These are phyloP conservation scores for Xylaria cubensis DNA, from an alignment of 495 filamentous ascomycete genomes.

Conservation along the genomic window DNA sequence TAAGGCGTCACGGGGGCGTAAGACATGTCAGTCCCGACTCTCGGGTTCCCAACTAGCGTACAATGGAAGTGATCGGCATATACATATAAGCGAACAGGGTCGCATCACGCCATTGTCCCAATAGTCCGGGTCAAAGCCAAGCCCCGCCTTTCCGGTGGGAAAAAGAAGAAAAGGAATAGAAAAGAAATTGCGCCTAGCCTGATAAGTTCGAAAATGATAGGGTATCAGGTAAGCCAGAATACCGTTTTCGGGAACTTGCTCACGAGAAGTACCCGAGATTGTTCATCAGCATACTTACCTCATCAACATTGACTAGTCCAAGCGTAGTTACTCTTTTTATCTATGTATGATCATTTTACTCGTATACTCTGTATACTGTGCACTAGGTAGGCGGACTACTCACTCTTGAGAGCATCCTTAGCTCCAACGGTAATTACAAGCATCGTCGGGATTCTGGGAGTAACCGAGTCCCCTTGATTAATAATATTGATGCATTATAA, in stretches of 20 bases:
- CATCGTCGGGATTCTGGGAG: not conserved
- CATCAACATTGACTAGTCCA: slow-evolving; percentile 9
- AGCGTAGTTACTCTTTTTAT: slow-evolving; percentile 1
- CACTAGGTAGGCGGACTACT: not conserved
- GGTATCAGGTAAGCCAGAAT: not conserved
- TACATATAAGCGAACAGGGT: not conserved
- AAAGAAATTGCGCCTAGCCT: not conserved
- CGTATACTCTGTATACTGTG: not conserved
- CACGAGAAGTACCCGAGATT: not conserved
- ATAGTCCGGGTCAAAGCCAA: slow-evolving; percentile 16
- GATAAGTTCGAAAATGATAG: not conserved
- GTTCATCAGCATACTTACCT: not conserved
- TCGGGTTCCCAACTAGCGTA: not conserved
- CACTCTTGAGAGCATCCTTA: not conserved
- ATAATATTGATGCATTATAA: not conserved
- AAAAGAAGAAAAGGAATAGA: not conserved
- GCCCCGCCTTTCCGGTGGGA: not conserved
- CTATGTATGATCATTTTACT: not conserved
- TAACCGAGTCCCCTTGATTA: slow-evolving; percentile 6
- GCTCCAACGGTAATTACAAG: slow-evolving; percentile 6
- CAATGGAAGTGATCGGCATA: not conserved
- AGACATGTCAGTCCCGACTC: not conserved
- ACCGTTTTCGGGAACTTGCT: slow-evolving; percentile 13
- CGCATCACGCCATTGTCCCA: slow-evolving; percentile 12
- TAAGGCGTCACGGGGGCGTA: not conserved